Evolutionary conservation across 2,329 filamentous ascomycete genomes (phyloP), one percentile per base, ranked within the genome.

Genomic region (Arthrobotrys sphaeroides): DNA sequence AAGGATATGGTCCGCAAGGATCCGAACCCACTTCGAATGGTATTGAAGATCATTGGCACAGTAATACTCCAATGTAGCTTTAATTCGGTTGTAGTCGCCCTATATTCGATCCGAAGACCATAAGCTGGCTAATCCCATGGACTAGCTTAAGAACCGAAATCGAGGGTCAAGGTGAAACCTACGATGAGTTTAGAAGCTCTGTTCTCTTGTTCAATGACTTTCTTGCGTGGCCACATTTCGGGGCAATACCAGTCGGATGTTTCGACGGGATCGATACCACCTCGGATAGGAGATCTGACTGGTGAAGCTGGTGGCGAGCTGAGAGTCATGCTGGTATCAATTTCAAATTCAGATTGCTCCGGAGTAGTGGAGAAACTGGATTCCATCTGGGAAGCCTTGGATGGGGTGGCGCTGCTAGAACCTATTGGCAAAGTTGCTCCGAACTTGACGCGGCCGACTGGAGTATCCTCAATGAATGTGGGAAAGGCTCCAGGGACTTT

Each of bases 11-110:
- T 69, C 64, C 5, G 64, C 72, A 3, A 75, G 20, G 10, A 69
- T 69, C 6, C 40, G 51, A n/a, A 60, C 64, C 72, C 72, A 75
- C 45, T 43, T 62, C 5, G 36, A 33, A 42, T 75, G 72, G 16
- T 69, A 40, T 24, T 69, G 64, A n/a, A 65, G 16, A 36, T 75
- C 49, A 18, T 75, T 47, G 47, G 57, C 72, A 18, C 72, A 68
- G 20, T 75, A 75, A 22, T 57, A 75, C 31, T 69, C 57, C 13
- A 75, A 51, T 12, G 64, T 69, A 5, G 64, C 64, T 7, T 75
- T 75, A 24, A 75, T 53, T 5, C 49, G 55, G 16, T 43, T 49
- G 2, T 20, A 28, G 16, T 75, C 72, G 7, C 72, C 72, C 72
- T 75, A 24, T 7, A n/a, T 2, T 28, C 31, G 13, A 12, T 51